phyloP scores from a whole-genome alignment of 495 filamentous ascomycete genomes.

The Hypoxylon rickii region DNA sequence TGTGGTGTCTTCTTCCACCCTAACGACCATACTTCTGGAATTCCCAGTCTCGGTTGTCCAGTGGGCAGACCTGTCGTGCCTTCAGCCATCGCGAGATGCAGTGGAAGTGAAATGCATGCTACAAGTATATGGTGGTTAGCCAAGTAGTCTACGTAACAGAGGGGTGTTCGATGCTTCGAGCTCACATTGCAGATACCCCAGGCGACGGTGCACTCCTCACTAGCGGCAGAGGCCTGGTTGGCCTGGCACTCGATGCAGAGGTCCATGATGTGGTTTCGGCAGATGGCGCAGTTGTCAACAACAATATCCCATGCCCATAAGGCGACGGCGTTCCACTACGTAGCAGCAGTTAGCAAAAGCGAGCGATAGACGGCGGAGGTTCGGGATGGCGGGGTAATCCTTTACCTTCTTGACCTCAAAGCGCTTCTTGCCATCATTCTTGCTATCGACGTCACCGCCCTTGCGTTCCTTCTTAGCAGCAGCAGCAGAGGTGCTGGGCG shows the following conservation, averaged over 20 bases:
- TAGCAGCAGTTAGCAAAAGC: slow-evolving; percentile 25
- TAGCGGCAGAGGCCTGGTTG: slow-evolving; percentile 97
- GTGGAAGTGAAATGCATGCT: slow-evolving; percentile 99
- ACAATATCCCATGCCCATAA: slow-evolving; percentile 99
- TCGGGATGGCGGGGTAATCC: neutral
- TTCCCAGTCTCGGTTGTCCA: slow-evolving; percentile 99
- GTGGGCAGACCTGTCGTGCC: slow-evolving; percentile 97
- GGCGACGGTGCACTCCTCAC: slow-evolving; percentile 96
- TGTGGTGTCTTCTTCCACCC: slow-evolving; percentile 1
- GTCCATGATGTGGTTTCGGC: slow-evolving; percentile 99
- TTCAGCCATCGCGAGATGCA: slow-evolving; percentile 99
- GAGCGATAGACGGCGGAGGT: no score
- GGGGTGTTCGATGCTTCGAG: slow-evolving; percentile 18
- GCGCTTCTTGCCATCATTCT: slow-evolving; percentile 78
- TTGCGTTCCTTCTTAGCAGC: slow-evolving; percentile 61
- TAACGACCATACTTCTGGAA: slow-evolving; percentile 95
- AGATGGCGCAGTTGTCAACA: slow-evolving; percentile 99
- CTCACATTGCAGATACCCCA: slow-evolving; percentile 99
- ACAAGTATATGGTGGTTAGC: slow-evolving; percentile 34
- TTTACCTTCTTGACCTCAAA: slow-evolving; percentile 98
- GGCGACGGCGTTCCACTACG: slow-evolving; percentile 97
- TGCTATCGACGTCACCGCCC: slow-evolving; percentile 57
- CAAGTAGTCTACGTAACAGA: neutral
- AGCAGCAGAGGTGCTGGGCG: slow-evolving; percentile 54
- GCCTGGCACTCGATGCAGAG: slow-evolving; percentile 99